Percentiles rank a stretch among this genome's conserved stretches.
These are phyloP conservation scores for Phragmites australis DNA, from an alignment of 176 grass and related monocot species.

Conservation along the genomic window DNA sequence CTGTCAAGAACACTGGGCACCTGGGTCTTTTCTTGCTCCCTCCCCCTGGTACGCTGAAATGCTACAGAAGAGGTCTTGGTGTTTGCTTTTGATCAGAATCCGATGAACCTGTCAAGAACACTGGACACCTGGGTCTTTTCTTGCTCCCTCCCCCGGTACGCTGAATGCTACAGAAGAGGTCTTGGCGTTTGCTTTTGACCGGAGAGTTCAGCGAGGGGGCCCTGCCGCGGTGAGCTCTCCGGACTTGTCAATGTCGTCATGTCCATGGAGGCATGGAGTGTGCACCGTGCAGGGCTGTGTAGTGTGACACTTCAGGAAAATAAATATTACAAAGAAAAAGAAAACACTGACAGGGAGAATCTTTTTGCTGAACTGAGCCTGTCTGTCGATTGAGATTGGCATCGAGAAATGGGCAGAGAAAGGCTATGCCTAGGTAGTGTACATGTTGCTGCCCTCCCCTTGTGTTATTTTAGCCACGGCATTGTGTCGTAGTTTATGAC, in stretches of 20 bases:
- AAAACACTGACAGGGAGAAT: conserved; percentile 29
- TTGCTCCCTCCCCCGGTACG: conserved; percentile 25
- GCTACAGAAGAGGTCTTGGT: not conserved
- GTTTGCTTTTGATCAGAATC: conserved; percentile 42
- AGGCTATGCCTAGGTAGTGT: conserved; percentile 15
- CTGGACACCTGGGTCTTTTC: conserved; percentile 44
- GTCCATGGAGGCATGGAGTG: not conserved
- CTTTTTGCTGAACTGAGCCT: conserved; percentile 5
- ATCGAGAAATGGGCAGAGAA: conserved; percentile 42
- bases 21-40: conserved; percentile 46
- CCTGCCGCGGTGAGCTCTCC: not conserved
- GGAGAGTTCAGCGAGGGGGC: not conserved
- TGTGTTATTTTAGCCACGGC: not conserved
- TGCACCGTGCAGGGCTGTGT: not conserved
- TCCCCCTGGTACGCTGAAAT: not conserved
- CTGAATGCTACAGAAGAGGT: not conserved
- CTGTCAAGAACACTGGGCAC: conserved; percentile 31
- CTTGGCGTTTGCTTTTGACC: conserved; percentile 47
- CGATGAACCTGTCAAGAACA: conserved; percentile 35
- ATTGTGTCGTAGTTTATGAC: not conserved
- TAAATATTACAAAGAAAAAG: not conserved
- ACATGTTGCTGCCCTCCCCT: not conserved
- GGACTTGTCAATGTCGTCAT: conserved; percentile 27
- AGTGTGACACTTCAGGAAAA: conserved; percentile 20
- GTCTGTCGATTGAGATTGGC: conserved; percentile 9